These are phyloP conservation scores for Ophiocordyceps camponoti-rufipedis DNA, from an alignment of 2,329 filamentous ascomycete species.

Conservation along the genomic window DNA sequence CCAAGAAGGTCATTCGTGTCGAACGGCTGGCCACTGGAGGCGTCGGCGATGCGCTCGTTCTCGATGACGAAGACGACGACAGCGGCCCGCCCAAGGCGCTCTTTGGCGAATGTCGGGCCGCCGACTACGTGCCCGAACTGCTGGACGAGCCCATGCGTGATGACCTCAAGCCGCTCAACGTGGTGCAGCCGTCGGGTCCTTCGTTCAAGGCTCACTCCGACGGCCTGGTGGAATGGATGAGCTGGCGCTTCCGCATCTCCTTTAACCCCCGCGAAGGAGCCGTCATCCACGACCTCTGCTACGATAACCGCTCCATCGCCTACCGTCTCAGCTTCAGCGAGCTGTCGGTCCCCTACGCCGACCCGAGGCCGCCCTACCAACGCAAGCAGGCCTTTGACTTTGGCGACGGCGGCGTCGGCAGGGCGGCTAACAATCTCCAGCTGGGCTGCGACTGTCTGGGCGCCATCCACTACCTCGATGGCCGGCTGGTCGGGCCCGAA, in stretches of 20 bases:
- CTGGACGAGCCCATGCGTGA: conserved; percentile 21
- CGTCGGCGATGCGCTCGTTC: conserved; percentile 5
- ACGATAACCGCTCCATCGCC: conserved; percentile 39
- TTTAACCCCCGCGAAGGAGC: conserved; percentile 55
- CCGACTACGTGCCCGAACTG: conserved; percentile 24
- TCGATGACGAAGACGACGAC: conserved; percentile 3
- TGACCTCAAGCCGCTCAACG: conserved; percentile 40
- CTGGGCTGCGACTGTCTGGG: conserved; percentile 52
- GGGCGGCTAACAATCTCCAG: conserved; percentile 43
- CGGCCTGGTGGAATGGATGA: conserved; percentile 35
- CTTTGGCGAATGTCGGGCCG: conserved; percentile 12
- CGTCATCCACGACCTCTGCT: conserved; percentile 49
- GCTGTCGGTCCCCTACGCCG: conserved; percentile 48
- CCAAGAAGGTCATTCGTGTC: conserved; percentile 13
- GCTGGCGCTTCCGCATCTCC: conserved; percentile 49
- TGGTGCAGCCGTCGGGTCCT: conserved; percentile 17
- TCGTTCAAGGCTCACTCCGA: conserved; percentile 22
- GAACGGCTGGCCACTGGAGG: conserved; percentile 16
- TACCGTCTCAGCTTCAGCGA: conserved; percentile 43
- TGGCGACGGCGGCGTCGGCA: conserved; percentile 44
- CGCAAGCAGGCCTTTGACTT: conserved; percentile 52
- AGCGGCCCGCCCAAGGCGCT: conserved; percentile 4
- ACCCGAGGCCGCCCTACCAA: conserved; percentile 28
- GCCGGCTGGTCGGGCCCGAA: conserved; percentile 10
- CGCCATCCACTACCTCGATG: conserved; percentile 29